Evolutionary conservation across 2,329 filamentous ascomycete genomes (phyloP).

Genomic region (Drechslera avenae): DNA sequence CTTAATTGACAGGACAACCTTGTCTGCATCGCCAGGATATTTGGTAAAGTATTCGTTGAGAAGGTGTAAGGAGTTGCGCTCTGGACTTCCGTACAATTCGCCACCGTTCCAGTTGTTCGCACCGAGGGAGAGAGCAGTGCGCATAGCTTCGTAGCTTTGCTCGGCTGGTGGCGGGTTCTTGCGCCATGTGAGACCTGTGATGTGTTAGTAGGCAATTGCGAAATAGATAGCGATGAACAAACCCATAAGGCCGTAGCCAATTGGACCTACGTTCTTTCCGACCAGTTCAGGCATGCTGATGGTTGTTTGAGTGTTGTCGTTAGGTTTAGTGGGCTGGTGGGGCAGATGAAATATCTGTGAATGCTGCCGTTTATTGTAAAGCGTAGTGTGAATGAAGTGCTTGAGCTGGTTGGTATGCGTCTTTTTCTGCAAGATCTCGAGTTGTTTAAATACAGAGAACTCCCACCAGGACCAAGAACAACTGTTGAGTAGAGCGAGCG

Average conservation of each 20-base stretch:
- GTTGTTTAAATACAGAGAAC: constrained; percentile 1
- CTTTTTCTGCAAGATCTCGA: neutral
- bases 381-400: too few relatives aligned
- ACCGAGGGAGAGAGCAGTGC: constrained; percentile 48
- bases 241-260: constrained; percentile 58
- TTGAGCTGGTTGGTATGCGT: neutral
- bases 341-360: constrained; percentile 7
- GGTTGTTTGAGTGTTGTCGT: constrained; percentile 1
- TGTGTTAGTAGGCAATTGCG: constrained; percentile 14
- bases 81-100: constrained; percentile 54
- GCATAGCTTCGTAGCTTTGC: constrained; percentile 54
- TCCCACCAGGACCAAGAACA: constrained; percentile 6
- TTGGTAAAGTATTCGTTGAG: constrained; percentile 58
- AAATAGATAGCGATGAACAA: constrained; percentile 5
- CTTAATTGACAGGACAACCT: constrained; percentile 60
- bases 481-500: constrained; percentile 1
- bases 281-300: constrained; percentile 42
- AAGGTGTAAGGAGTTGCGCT: constrained; percentile 55
- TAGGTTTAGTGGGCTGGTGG: constrained; percentile 2
- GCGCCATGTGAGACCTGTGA: constrained; percentile 54
- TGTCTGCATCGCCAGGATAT: constrained; percentile 57
- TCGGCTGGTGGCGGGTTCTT: constrained; percentile 41
- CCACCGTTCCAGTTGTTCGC: constrained; percentile 59
- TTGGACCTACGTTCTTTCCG: constrained; percentile 47
- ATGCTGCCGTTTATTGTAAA: neutral